Evolutionary conservation across 2,329 filamentous ascomycete genomes (phyloP), one percentile per base, ranked within the genome.

Genomic region (Hypoxylon sp.): DNA sequence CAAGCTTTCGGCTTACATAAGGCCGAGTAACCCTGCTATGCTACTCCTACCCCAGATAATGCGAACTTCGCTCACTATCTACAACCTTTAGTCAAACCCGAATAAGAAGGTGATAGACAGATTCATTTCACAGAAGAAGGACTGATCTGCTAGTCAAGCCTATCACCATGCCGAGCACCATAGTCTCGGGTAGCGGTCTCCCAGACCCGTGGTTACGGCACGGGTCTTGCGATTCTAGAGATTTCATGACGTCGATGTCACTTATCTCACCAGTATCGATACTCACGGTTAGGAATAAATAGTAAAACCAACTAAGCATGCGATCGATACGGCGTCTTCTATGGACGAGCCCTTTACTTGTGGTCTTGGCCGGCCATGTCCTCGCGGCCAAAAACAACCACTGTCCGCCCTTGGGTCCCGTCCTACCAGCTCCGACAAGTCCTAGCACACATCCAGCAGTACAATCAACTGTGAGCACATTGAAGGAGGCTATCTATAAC

Each of bases 391-490:
- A 69, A 32, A 63, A 63, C 9, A 55, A 58, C 19, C 53, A 67
- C 49, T 66, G 62, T 25, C 58, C 65, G 14, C 65, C 61, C 6
- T n/a, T 65, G 28, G 65, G 58, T 2, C 52, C 66, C n/a, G 66
- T 60, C 9, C 55, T 66, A 10, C 66, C 59, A 30, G 63, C 38
- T n/a, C 59, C 59, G 21, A 66, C 45, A n/a, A 66, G 45, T 10
- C 63, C 63, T 19, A 61, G 45, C 45, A 56, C 63, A 6, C 50
- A 69, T 41, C 55, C 50, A 28, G 59, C 45, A 3, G 67, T 69
- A 21, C 55, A 61, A n/a, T 45, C 45, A n/a, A 46, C 45, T 30
- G 38, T 63, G 23, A 38, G 21, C 7, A 25, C 36, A 10, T 28
- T 61, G 11, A 32, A 50, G 23, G 34, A 60, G 28, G 21, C 21